phyloP scores from a whole-genome alignment of 192 early-diverging fungal genomes.

The Rhizophlyctis rosea region DNA sequence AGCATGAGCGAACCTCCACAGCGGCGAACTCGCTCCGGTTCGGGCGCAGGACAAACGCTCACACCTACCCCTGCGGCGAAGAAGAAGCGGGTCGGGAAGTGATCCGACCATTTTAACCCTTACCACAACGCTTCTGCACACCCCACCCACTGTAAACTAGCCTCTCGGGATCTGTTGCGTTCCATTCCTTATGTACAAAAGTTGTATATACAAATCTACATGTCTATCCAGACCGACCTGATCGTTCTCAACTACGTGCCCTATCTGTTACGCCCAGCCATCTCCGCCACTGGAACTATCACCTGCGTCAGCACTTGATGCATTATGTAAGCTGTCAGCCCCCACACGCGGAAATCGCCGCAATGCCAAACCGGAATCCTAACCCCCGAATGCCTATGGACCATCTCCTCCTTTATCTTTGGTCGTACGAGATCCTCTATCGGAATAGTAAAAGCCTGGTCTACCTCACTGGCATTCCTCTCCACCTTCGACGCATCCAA shows the following conservation, averaged over 20 bases:
- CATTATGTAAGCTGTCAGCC: neutral
- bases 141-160: too few relatives aligned
- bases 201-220: too few relatives aligned
- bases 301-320: neutral
- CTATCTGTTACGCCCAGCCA: too few relatives aligned
- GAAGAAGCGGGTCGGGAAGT: too few relatives aligned
- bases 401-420: neutral
- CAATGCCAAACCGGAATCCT: neutral
- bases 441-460: neutral
- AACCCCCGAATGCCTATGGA: neutral
- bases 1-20: slow-evolving; percentile 11
- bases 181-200: too few relatives aligned
- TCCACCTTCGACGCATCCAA: neutral
- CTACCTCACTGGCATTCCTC: neutral
- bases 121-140: too few relatives aligned
- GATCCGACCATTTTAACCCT: too few relatives aligned
- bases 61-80: slow-evolving; percentile 20
- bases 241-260: too few relatives aligned
- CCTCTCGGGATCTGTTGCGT: too few relatives aligned
- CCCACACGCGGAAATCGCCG: neutral
- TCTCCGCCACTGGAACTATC: neutral
- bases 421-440: neutral
- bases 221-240: too few relatives aligned
- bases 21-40: slow-evolving; percentile 16
- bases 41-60: neutral